A percentile compares a stretch with the other conserved stretches of the same genome.
Conservation (phyloP, 1,284 basidiomycete genomes). For the Puccinia sorghi region DNA sequence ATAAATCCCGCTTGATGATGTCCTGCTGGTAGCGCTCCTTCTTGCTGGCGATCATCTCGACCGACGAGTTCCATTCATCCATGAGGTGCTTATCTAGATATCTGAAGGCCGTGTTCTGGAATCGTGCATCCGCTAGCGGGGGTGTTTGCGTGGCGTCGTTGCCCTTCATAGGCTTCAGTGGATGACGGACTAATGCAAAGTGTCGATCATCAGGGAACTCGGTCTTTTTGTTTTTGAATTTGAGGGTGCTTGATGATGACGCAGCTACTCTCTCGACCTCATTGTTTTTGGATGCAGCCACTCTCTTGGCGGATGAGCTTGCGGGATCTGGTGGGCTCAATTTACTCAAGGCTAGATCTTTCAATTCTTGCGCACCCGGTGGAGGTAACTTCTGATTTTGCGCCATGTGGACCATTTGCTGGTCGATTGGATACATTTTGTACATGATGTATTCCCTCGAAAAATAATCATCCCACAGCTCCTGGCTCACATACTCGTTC, state of each 20-base stretch:
- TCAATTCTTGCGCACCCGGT: background rate
- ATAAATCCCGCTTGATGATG: too few species aligned
- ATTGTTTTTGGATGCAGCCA: too few species aligned
- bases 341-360: background rate
- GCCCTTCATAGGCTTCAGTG: background rate
- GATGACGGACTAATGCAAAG: background rate
- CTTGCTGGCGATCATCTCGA: too few species aligned
- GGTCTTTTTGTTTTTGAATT: background rate
- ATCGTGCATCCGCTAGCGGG: background rate
- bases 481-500: background rate
- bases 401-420: background rate
- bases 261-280: background rate
- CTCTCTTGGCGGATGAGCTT: too few species aligned
- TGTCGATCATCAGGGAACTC: background rate
- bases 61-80: slow-evolving; percentile 2
- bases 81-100: background rate
- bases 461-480: slow-evolving; percentile 5
- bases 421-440: background rate
- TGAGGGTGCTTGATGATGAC: background rate
- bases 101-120: background rate
- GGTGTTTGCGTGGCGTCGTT: background rate
- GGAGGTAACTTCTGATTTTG: background rate
- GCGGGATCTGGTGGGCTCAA: background rate
- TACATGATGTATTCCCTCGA: background rate
- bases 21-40: too few species aligned